Base-by-base conservation (phyloP, 73 alveolate species). In the Tetrahymena thermophila region DNA sequence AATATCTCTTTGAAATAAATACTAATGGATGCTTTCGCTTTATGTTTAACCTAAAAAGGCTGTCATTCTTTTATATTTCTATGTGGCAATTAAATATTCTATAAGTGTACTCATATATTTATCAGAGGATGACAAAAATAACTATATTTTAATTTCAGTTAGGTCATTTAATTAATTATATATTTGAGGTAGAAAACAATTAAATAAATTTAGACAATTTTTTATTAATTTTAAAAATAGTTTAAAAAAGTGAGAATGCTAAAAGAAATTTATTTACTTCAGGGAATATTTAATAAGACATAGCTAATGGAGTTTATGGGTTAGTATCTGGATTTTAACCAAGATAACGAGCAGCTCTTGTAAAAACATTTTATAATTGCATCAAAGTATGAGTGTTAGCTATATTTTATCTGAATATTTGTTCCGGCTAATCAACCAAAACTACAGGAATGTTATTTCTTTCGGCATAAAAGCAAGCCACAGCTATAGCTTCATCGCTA, bases 271-370 rank as follows among this genome's bases (percentile, higher is more conserved):
- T n/a, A n/a, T n/a, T 71, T 71, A 71, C 58, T 55, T 95, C 85
- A 19, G 97, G 97, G 83, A 95, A 93, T 44, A 95, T 95, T 85
- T 95, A 50, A 89, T 95, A 95, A 19, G 97, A 94, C 35, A 95
- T 71, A 95, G 93, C 93, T 56, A 95, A 55, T 43, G 97, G 97
- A 31, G 97, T 95, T 28, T 85, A 28, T 13, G 97, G 97, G 43
- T 17, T 21, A 15, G 55, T 34, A 37, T 95, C 97, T 43, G 97
- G 97, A 85, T 95, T 43, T 93, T 85, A 43, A 9, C 95, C 95
- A 5, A 94, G 38, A 35, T 55, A 43, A 35, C 57, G 35, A 37
- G 95, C 71, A 71, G 95, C 40, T 21, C 83, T 37, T 44, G 93
- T 31, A 95, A 95, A 95, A 85, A 84, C 42, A 56, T 95, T 43